Conservation (phyloP, 164 flowering plant species). For the Vitis riparia region DNA sequence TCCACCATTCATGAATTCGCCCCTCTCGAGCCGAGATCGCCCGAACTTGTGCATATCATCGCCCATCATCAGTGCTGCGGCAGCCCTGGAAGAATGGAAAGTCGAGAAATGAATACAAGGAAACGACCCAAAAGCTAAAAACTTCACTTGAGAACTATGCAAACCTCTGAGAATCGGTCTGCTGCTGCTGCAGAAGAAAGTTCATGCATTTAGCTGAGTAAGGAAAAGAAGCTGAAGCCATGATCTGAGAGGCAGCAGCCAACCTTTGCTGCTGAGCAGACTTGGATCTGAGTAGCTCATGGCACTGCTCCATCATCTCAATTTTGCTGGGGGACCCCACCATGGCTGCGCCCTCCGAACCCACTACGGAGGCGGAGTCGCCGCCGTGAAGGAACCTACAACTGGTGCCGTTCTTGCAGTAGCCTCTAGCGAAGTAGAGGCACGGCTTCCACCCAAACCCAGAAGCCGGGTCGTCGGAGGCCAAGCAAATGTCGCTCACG, state of each 20-base stretch:
- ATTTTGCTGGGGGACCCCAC: conserved; percentile 53
- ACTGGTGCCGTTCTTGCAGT: conserved; percentile 75
- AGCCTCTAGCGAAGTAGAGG: conserved; percentile 74
- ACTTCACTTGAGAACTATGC: neutral
- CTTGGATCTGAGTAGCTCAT: conserved; percentile 69
- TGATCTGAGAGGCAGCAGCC: conserved; percentile 46
- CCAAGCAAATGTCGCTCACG: conserved; percentile 58
- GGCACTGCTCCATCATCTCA: conserved; percentile 61
- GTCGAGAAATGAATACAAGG: neutral
- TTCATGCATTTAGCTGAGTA: conserved; percentile 50
- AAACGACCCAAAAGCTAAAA: neutral
- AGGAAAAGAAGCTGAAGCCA: conserved; percentile 45
- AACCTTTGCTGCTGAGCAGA: conserved; percentile 51
- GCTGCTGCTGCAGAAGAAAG: conserved; percentile 41
- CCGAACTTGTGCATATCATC: conserved; percentile 46
- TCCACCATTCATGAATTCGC: conserved; percentile 34
- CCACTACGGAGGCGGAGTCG: conserved; percentile 26
- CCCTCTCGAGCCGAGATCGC: conserved; percentile 35
- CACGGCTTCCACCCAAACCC: conserved; percentile 86
- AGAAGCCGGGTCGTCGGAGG: conserved; percentile 40
- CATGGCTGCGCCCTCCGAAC: conserved; percentile 4
- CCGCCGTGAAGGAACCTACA: conserved; percentile 77
- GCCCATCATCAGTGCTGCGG: conserved; percentile 47
- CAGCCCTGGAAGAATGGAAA: conserved; percentile 18
- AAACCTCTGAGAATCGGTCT: conserved; percentile 45